These are phyloP conservation scores for Phanerodontia chrysosporium DNA, from an alignment of 768 basidiomycete species.

Conservation along the genomic window DNA sequence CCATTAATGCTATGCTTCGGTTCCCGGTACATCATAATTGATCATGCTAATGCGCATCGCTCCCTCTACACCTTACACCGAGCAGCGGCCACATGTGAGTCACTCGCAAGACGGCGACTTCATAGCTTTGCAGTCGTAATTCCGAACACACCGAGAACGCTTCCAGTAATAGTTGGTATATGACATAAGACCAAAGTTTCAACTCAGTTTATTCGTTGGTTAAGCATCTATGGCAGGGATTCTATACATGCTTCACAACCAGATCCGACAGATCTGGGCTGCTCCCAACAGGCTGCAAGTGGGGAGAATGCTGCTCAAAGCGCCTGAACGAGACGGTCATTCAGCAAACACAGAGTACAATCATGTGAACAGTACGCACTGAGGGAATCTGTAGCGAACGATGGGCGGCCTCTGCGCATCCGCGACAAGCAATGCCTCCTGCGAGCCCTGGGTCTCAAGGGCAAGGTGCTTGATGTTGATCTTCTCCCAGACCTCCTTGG, in stretches of 20 bases:
- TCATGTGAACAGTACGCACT: constrained; percentile 43
- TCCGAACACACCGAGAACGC: too few relatives aligned
- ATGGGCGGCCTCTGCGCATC: constrained; percentile 42
- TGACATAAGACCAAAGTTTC: too few relatives aligned
- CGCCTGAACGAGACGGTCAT: constrained; percentile 31
- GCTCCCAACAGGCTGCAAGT: constrained; percentile 55
- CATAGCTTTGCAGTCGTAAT: too few relatives aligned
- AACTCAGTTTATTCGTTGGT: too few relatives aligned
- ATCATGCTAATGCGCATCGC: too few relatives aligned
- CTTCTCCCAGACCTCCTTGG: constrained; percentile 50
- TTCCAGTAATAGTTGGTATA: too few relatives aligned
- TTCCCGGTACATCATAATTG: background rate
- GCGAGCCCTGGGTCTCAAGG: constrained; percentile 38
- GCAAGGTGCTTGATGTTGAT: constrained; percentile 56
- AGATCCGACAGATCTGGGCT: constrained; percentile 32
- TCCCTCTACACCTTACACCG: too few relatives aligned
- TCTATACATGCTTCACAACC: constrained; percentile 25
- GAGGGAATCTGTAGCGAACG: constrained; percentile 66
- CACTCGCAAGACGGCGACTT: too few relatives aligned
- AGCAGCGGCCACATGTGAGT: too few relatives aligned
- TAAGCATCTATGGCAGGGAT: background rate
- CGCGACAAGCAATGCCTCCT: constrained; percentile 39
- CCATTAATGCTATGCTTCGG: constrained; percentile 16
- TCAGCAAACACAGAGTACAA: background rate
- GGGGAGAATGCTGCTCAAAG: constrained; percentile 58